Conservation (phyloP, 176 grass and related monocot genomes). For the Alloteropsis semialata region DNA sequence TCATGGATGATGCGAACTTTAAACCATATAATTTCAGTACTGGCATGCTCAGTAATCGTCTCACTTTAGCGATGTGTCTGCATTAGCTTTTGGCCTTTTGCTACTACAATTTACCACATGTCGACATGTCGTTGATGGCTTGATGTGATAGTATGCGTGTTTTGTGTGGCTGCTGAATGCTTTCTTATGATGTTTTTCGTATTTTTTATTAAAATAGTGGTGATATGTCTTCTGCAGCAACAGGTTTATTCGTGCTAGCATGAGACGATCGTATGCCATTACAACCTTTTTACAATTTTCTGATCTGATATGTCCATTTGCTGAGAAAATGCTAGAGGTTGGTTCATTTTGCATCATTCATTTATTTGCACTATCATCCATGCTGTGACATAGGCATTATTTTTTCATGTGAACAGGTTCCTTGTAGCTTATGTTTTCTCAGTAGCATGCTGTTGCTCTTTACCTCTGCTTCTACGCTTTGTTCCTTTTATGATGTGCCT, state of each 20-base stretch:
- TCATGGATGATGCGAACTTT: slow-evolving; percentile 42
- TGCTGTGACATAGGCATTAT: not conserved
- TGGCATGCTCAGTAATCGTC: not conserved
- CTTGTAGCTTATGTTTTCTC: not conserved
- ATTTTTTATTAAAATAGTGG: not conserved
- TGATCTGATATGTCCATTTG: not conserved
- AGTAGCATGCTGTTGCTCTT: not conserved
- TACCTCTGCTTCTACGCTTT: not conserved
- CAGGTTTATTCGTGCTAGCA: not conserved
- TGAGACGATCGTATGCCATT: not conserved
- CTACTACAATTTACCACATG: slow-evolving; percentile 1
- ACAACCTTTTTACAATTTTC: not conserved
- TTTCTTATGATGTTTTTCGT: not conserved
- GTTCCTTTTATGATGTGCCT: not conserved
- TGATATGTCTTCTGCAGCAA: not conserved
- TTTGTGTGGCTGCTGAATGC: not conserved
- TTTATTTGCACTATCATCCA: not conserved
- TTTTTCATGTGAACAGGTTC: not conserved
- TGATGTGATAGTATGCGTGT: not conserved
- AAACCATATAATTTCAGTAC: slow-evolving; percentile 4
- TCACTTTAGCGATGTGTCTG: not conserved
- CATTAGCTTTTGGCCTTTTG: not conserved
- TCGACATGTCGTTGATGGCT: slow-evolving; percentile 6
- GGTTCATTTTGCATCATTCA: not conserved
- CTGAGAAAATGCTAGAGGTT: not conserved